Percentiles rank a stretch among this genome's conserved stretches.
These are phyloP conservation scores for Porpolomopsis calyptriformis DNA, from an alignment of 768 basidiomycete species.

Conservation along the genomic window DNA sequence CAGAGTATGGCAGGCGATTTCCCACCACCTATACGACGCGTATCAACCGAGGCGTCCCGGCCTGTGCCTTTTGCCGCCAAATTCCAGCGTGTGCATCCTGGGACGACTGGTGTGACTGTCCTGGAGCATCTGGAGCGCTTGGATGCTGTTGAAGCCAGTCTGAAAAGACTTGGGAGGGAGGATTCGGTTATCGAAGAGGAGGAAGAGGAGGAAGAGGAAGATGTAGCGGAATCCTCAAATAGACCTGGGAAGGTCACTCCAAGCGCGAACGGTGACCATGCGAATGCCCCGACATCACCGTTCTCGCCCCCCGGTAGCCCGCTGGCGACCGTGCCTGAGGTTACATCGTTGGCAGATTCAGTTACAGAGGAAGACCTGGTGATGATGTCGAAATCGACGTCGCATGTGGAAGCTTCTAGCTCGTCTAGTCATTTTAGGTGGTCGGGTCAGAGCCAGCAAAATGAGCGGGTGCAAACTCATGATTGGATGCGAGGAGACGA, in stretches of 20 bases:
- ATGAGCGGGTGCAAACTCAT: slow-evolving; percentile 20
- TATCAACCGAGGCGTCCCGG: slow-evolving; percentile 53
- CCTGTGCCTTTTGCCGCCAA: slow-evolving; percentile 81
- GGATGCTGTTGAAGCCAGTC: slow-evolving; percentile 70
- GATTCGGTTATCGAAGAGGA: slow-evolving; percentile 30
- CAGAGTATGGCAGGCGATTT: slow-evolving; percentile 61
- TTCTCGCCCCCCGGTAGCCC: slow-evolving; percentile 55
- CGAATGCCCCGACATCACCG: slow-evolving; percentile 29
- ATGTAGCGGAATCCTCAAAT: slow-evolving; percentile 45
- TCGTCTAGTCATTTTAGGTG: slow-evolving; percentile 21
- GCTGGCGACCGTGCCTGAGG: slow-evolving; percentile 46
- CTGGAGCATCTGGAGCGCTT: slow-evolving; percentile 78
- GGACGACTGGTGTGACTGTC: slow-evolving; percentile 78
- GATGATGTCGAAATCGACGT: slow-evolving; percentile 66
- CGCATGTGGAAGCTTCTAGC: slow-evolving; percentile 50
- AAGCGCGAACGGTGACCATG: slow-evolving; percentile 10
- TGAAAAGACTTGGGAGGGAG: slow-evolving; percentile 61
- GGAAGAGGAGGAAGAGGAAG: slow-evolving; percentile 45
- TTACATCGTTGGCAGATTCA: slow-evolving; percentile 41
- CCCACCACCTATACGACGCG: slow-evolving; percentile 59
- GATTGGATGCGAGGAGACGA: slow-evolving; percentile 35
- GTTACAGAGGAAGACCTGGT: slow-evolving; percentile 62
- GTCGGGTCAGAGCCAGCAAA: slow-evolving; percentile 21
- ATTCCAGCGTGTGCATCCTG: slow-evolving; percentile 73
- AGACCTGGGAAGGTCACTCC: slow-evolving; percentile 1